phyloP scores from a whole-genome alignment of 2,329 filamentous ascomycete genomes.

The Furcasterigmium sp. region DNA sequence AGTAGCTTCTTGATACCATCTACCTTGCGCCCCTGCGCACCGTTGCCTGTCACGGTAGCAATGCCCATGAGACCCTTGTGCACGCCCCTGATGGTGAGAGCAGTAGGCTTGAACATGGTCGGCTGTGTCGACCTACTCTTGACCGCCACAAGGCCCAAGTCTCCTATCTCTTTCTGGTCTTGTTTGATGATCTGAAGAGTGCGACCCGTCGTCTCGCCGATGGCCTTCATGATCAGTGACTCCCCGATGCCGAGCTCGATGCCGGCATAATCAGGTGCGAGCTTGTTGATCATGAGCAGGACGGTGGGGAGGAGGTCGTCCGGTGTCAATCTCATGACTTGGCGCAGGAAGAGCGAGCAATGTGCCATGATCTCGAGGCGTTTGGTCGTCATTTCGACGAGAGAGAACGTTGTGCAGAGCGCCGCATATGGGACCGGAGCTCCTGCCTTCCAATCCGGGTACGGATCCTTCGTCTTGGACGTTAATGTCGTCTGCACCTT shows the following conservation, averaged over 20 bases:
- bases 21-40: conserved; percentile 85
- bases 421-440: conserved; percentile 91
- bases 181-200: conserved; percentile 86
- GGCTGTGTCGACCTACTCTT: conserved; percentile 94
- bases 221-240: conserved; percentile 97
- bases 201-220: conserved; percentile 88
- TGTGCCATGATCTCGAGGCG: conserved; percentile 82
- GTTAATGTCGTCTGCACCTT: neutral
- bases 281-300: conserved; percentile 94
- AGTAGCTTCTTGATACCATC: conserved; percentile 93
- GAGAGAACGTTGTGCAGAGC: conserved; percentile 88
- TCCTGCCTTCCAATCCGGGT: conserved; percentile 89
- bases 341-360: conserved; percentile 84
- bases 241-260: conserved; percentile 98
- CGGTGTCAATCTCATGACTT: conserved; percentile 89
- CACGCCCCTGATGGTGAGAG: conserved; percentile 79
- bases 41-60: conserved; percentile 79
- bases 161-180: conserved; percentile 94
- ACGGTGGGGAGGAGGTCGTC: conserved; percentile 83
- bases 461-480: conserved; percentile 68
- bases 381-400: conserved; percentile 93
- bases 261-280: conserved; percentile 92
- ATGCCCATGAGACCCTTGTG: conserved; percentile 85
- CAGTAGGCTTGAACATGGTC: conserved; percentile 97
- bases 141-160: conserved; percentile 88